phyloP scores from a whole-genome alignment of 495 filamentous ascomycete genomes.

The Aspergillus sparsus region DNA sequence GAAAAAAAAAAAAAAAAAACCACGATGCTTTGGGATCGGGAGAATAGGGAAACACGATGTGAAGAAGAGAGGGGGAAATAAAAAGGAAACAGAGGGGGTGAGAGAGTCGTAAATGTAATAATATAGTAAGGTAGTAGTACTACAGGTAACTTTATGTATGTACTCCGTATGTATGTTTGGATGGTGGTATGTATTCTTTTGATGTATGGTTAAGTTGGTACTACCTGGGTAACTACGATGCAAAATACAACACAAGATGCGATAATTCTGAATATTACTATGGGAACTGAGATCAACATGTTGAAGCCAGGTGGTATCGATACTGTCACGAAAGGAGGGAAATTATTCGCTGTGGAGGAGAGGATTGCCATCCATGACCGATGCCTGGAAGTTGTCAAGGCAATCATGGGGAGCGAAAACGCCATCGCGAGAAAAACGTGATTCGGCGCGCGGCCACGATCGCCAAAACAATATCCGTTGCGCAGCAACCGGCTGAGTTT shows the following conservation, averaged over 20 bases:
- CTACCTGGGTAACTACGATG: not conserved
- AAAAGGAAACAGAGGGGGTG: not conserved
- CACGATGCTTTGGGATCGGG: not conserved
- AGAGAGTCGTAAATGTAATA: no score
- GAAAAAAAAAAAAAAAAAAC: not conserved
- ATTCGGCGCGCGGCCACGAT: conserved; percentile 22
- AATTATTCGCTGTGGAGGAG: conserved; percentile 15
- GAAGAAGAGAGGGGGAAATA: conserved; percentile 10
- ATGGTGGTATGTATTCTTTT: not conserved
- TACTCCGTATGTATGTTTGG: conserved; percentile 4
- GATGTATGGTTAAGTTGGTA: conserved; percentile 3
- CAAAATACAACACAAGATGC: no score
- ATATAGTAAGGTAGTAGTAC: no score
- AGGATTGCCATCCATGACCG: conserved; percentile 21
- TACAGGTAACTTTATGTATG: not conserved
- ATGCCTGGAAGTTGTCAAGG: conserved; percentile 24
- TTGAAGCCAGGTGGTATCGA: conserved; percentile 20
- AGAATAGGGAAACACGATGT: conserved; percentile 8
- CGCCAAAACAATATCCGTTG: conserved; percentile 24
- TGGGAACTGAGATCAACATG: not conserved
- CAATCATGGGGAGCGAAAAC: conserved; percentile 20
- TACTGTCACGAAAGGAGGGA: conserved; percentile 26
- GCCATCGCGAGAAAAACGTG: conserved; percentile 28
- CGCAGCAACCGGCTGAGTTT: conserved; percentile 23
- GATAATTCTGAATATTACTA: not conserved